Conservation (phyloP, 371 early-diverging fungal genomes). For the Actinomucor elegans region DNA sequence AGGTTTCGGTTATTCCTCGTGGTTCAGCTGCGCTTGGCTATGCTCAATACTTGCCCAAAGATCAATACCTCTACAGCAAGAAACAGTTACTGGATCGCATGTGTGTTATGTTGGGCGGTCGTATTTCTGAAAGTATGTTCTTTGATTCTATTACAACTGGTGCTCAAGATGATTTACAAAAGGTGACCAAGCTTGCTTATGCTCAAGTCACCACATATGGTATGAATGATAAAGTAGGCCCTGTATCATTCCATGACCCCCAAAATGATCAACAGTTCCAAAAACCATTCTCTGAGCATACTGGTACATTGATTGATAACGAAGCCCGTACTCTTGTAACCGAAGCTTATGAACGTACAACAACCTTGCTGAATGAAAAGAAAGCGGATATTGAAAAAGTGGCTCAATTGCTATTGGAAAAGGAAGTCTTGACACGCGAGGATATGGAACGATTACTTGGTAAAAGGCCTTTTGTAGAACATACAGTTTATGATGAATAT, state of each 20-base stretch:
- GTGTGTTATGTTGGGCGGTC: slow-evolving; percentile 97
- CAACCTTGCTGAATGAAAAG: slow-evolving; percentile 75
- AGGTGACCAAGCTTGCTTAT: slow-evolving; percentile 96
- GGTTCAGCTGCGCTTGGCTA: slow-evolving; percentile 94
- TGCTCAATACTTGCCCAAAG: slow-evolving; percentile 97
- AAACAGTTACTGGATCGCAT: slow-evolving; percentile 93
- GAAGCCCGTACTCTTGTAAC: slow-evolving; percentile 84
- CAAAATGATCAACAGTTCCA: slow-evolving; percentile 72
- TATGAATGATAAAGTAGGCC: slow-evolving; percentile 89
- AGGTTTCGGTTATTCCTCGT: slow-evolving; percentile 97
- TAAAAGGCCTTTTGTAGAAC: slow-evolving; percentile 78
- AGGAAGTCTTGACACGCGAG: slow-evolving; percentile 94
- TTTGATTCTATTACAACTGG: slow-evolving; percentile 88
- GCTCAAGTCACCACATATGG: slow-evolving; percentile 91
- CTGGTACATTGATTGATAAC: slow-evolving; percentile 89
- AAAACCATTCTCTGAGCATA: slow-evolving; percentile 95
- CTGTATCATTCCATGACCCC: slow-evolving; percentile 77
- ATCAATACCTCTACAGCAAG: slow-evolving; percentile 92
- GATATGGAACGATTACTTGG: slow-evolving; percentile 93
- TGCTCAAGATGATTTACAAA: slow-evolving; percentile 92
- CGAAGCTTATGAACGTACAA: slow-evolving; percentile 78
- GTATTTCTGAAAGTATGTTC: slow-evolving; percentile 91
- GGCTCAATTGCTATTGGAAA: slow-evolving; percentile 85
- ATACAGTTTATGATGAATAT: slow-evolving; percentile 62
- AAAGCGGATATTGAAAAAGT: slow-evolving; percentile 87